Evolutionary conservation across 2,329 filamentous ascomycete species (phyloP), one percentile per base, ranked within the genome.

Genomic region (Ophiostoma himal-ulmi): DNA sequence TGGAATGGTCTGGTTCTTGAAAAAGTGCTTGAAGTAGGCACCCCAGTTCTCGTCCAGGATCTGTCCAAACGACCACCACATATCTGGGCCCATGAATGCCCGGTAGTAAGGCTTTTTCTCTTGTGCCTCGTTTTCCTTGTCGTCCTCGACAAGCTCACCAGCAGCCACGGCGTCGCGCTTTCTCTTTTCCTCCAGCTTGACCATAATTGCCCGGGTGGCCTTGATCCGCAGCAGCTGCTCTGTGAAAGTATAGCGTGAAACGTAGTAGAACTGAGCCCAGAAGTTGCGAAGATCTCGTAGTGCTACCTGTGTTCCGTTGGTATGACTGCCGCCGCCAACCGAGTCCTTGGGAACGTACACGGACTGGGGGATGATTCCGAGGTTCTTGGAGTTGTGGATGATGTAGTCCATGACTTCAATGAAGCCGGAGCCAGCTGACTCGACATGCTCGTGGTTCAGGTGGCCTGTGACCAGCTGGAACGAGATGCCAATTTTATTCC

Each of bases 221-320:
- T 65, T 65, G n/a, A 36, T 39, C 36, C 62, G 62, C 62, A 65
- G 20, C 36, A 65, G 36, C 36, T 65, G 62, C 62, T 65, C 62
- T 2, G 62, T 65, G 17, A 65, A 36, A 3, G 34, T 10, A 10
- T 22, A 65, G 62, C 62, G 62, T 20, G 36, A 20, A 39, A 65
- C 37, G n/a, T 65, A 65, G 20, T 39, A 65, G 20, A 65, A 65
- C n/a, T 65, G 62, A 1, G 62, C 4, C 62, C 62, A 65, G 17
- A 65, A 65, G 62, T 41, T 65, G 62, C 62, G 62, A 4, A 22
- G 8, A 20, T 65, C 62, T 2, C 62, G 62, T 36, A 65, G 62
- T 22, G 62, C 62, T 7, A 65, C 62, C 10, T 26, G 22, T 13
- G 2, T 57, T 8, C 52, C 52, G 22, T 17, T 13, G 57, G 57